Evolutionary conservation across 352 stramenopile genomes (phyloP).

Genomic region (Pilasporangium apinafurcum): DNA sequence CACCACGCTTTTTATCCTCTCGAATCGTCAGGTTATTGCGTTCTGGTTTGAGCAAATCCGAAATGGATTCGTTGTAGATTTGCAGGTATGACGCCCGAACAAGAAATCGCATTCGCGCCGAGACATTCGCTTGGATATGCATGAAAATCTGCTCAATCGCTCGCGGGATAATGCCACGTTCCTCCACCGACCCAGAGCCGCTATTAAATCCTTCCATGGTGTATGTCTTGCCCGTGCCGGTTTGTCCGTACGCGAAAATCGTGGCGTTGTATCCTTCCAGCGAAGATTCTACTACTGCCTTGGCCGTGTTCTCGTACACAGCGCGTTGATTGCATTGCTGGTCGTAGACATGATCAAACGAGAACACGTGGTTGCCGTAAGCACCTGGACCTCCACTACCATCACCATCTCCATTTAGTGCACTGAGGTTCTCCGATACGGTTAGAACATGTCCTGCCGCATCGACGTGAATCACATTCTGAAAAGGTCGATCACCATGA

Average conservation of each 20-base stretch:
- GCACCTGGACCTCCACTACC: constrained; percentile 22
- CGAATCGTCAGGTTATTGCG: constrained; percentile 89
- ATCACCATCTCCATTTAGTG: constrained; percentile 29
- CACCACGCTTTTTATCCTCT: constrained; percentile 89
- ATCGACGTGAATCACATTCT: constrained; percentile 89
- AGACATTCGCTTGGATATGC: constrained; percentile 88
- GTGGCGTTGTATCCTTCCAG: constrained; percentile 91
- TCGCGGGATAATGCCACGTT: constrained; percentile 96
- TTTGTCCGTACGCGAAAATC: constrained; percentile 90
- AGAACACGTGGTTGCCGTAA: constrained; percentile 88
- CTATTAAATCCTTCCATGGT: constrained; percentile 96
- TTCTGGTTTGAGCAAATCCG: constrained; percentile 92
- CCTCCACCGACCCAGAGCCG: constrained; percentile 82
- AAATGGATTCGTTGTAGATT: constrained; percentile 96
- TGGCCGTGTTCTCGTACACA: constrained; percentile 93
- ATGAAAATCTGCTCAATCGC: constrained; percentile 95
- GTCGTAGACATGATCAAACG: constrained; percentile 94
- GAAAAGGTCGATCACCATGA: constrained; percentile 82
- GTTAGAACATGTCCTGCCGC: constrained; percentile 80
- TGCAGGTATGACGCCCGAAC: constrained; percentile 91
- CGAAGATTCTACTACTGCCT: constrained; percentile 89
- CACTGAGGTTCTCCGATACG: constrained; percentile 80
- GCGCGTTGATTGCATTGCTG: constrained; percentile 84
- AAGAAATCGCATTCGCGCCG: constrained; percentile 82
- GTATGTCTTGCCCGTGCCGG: constrained; percentile 91